Conservation (phyloP, 1,139 yeast species). For the Keqinozyma sinolaborantium region DNA sequence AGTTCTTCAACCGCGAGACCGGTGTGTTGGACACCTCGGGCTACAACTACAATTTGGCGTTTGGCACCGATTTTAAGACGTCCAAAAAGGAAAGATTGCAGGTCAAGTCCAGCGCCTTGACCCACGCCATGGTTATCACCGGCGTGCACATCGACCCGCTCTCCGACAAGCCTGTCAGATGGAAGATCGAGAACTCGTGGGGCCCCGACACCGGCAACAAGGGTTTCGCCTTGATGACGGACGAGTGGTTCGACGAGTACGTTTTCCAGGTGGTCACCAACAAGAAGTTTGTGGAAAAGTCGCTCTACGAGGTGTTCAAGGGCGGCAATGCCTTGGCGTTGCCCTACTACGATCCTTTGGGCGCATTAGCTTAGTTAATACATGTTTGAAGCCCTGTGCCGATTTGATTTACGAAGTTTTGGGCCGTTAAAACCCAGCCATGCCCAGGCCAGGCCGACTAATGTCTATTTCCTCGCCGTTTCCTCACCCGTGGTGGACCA, state of each 20-base stretch:
- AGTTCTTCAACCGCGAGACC: slow-evolving; percentile 50
- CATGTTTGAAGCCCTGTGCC: not conserved
- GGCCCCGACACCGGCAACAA: slow-evolving; percentile 71
- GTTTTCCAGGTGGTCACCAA: slow-evolving; percentile 79
- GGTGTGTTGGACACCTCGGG: slow-evolving; percentile 72
- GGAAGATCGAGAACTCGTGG: slow-evolving; percentile 89
- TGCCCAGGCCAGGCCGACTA: no score
- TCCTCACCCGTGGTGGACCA: not conserved
- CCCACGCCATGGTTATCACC: slow-evolving; percentile 82
- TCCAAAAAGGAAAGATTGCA: slow-evolving; percentile 52
- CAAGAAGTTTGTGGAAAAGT: slow-evolving; percentile 45
- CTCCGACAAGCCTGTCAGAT: slow-evolving; percentile 55
- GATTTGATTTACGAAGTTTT: not conserved
- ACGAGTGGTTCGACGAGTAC: slow-evolving; percentile 76
- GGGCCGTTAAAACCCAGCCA: no score
- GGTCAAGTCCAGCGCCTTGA: slow-evolving; percentile 64
- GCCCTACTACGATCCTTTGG: slow-evolving; percentile 87
- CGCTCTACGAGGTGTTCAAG: slow-evolving; percentile 45
- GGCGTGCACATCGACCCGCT: slow-evolving; percentile 56
- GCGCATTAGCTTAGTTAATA: slow-evolving; percentile 57
- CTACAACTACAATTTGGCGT: slow-evolving; percentile 67
- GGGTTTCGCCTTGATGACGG: slow-evolving; percentile 79
- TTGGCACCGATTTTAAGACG: slow-evolving; percentile 46
- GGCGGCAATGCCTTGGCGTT: slow-evolving; percentile 51
- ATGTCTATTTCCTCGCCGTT: not conserved